Conservation (phyloP, 2,329 filamentous ascomycete species). For the Talaromyces sp. region DNA sequence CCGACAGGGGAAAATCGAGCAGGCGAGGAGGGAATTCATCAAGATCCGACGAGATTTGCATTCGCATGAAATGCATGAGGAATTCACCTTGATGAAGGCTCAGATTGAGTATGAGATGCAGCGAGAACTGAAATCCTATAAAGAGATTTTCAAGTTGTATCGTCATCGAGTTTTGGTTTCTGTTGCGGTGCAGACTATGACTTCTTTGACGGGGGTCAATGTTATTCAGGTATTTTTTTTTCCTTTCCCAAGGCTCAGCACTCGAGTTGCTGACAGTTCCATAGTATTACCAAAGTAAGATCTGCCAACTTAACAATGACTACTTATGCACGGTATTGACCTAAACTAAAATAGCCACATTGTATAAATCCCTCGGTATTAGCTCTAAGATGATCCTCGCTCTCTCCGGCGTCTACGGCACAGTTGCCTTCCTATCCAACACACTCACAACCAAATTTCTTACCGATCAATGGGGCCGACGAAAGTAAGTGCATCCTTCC, state of each 20-base stretch:
- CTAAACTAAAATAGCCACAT: conserved; percentile 41
- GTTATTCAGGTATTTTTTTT: conserved; percentile 45
- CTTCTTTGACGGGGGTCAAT: conserved; percentile 53
- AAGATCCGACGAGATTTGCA: conserved; percentile 46
- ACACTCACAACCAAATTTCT: conserved; percentile 49
- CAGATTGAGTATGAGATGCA: conserved; percentile 56
- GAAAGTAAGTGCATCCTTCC: conserved; percentile 38
- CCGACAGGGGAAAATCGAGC: conserved; percentile 45
- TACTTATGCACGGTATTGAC: background rate
- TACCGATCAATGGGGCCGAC: conserved; percentile 55
- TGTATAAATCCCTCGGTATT: conserved; percentile 54
- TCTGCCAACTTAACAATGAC: background rate
- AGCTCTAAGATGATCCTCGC: conserved; percentile 47
- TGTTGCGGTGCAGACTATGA: conserved; percentile 55
- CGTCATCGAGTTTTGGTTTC: conserved; percentile 50
- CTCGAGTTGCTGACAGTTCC: background rate
- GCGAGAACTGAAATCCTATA: conserved; percentile 49
- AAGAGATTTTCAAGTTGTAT: conserved; percentile 50
- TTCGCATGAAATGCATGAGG: conserved; percentile 43
- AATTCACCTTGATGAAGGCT: conserved; percentile 51
- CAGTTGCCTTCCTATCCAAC: conserved; percentile 49
- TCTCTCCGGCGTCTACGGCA: conserved; percentile 52
- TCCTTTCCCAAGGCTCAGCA: background rate
- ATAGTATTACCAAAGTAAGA: conserved; percentile 32
- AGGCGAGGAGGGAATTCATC: conserved; percentile 46